These are phyloP conservation scores for Lentinus tigrinus DNA, from an alignment of 768 basidiomycete genomes.

Conservation along the genomic window DNA sequence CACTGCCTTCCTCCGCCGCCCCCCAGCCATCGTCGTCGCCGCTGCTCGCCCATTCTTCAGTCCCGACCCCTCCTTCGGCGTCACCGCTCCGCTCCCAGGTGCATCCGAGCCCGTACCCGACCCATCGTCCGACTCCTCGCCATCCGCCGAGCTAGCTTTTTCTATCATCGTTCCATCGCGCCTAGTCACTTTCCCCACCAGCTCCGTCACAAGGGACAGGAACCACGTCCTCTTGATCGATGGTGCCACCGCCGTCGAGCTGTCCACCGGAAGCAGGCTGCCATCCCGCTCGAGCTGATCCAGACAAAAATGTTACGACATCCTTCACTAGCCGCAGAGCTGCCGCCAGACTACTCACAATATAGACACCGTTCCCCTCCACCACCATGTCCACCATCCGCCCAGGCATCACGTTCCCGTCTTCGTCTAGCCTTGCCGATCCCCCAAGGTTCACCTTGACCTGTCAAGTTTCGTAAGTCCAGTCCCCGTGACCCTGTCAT, in stretches of 20 bases:
- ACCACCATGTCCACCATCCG: conserved; percentile 80
- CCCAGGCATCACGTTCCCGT: conserved; percentile 48
- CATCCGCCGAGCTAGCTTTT: conserved; percentile 21
- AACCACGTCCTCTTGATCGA: conserved; percentile 71
- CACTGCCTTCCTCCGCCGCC: conserved; percentile 60
- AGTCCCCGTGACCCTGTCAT: background rate
- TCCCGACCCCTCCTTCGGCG: conserved; percentile 29
- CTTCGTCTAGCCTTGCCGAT: conserved; percentile 48
- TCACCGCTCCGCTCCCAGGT: conserved; percentile 40
- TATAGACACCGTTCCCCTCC: conserved; percentile 67
- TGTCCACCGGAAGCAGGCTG: conserved; percentile 55
- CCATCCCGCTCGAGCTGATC: conserved; percentile 64
- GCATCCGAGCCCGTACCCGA: conserved; percentile 46
- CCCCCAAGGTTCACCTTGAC: conserved; percentile 72
- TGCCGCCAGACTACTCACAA: conserved; percentile 48
- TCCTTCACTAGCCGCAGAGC: background rate
- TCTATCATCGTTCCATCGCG: conserved; percentile 14
- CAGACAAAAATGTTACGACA: conserved; percentile 12
- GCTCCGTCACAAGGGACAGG: conserved; percentile 42
- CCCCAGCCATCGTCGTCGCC: conserved; percentile 55
- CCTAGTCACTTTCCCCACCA: conserved; percentile 23
- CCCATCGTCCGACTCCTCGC: conserved; percentile 36
- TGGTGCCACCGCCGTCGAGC: conserved; percentile 56
- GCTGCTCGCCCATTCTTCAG: conserved; percentile 29
- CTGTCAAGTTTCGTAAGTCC: conserved; percentile 33